Conservation (phyloP, 164 flowering plant species). For the Piper longum region DNA sequence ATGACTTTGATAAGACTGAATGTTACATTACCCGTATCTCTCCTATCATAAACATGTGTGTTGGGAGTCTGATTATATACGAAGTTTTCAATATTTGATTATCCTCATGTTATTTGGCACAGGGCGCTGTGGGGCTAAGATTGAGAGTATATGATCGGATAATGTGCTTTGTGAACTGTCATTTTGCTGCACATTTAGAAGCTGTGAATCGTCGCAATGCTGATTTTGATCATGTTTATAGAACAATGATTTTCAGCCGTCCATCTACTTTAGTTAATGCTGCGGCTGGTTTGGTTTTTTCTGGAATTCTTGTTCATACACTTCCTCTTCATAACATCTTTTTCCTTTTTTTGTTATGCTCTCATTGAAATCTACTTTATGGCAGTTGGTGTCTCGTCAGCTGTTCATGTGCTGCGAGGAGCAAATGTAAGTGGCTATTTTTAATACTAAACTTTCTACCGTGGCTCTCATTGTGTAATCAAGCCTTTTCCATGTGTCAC, state of each 20-base stretch:
- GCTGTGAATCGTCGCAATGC: conserved; percentile 95
- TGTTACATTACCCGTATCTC: no score
- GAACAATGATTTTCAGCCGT: conserved; percentile 66
- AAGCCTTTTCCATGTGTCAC: not conserved
- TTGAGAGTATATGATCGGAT: conserved; percentile 82
- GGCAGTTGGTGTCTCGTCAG: conserved; percentile 59
- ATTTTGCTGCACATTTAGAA: conserved; percentile 97
- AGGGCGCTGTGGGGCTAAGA: conserved; percentile 98
- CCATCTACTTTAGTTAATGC: conserved; percentile 41
- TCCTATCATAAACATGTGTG: no score
- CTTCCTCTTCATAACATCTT: not conserved
- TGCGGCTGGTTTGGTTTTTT: conserved; percentile 43
- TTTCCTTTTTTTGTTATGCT: not conserved
- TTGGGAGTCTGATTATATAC: no score
- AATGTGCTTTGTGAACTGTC: conserved; percentile 92
- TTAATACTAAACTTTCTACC: not conserved
- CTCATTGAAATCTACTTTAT: conserved; percentile 21
- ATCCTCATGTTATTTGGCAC: conserved; percentile 6
- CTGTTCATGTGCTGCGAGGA: conserved; percentile 36
- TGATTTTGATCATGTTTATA: conserved; percentile 83
- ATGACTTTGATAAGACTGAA: no score
- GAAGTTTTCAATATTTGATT: not conserved
- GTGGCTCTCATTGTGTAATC: no score
- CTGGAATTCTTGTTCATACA: not conserved
- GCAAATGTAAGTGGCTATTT: conserved; percentile 39